Evolutionary conservation across 805 yeast species (phyloP).

Genomic region (Myxozyma geophila): DNA sequence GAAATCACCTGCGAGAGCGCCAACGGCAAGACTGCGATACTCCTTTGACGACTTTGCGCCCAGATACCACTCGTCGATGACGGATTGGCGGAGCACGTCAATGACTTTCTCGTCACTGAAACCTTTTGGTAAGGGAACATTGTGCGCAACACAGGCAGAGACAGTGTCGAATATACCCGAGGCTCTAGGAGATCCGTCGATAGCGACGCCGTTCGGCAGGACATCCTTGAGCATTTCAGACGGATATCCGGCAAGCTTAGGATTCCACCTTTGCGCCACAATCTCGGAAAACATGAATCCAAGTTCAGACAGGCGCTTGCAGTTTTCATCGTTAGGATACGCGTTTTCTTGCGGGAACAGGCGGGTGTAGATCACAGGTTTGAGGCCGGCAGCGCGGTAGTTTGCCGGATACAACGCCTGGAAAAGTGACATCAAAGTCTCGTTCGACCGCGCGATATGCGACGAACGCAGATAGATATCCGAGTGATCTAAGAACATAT

Average conservation of each 20-base stretch:
- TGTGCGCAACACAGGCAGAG: constrained; percentile 31
- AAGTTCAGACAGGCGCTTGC: constrained; percentile 34
- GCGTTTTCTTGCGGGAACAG: constrained; percentile 37
- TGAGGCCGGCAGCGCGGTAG: constrained; percentile 23
- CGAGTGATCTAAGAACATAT: constrained; percentile 20
- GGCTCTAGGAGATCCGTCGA: constrained; percentile 37
- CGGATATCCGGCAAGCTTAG: constrained; percentile 30
- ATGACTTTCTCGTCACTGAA: constrained; percentile 22
- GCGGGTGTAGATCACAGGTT: constrained; percentile 32
- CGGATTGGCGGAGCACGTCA: constrained; percentile 22
- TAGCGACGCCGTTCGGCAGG: constrained; percentile 34
- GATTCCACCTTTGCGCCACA: constrained; percentile 36
- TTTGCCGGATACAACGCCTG: constrained; percentile 34
- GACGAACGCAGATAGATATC: constrained; percentile 34
- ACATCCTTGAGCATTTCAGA: constrained; percentile 31
- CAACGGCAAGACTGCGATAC: constrained; percentile 35
- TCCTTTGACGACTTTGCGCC: constrained; percentile 33
- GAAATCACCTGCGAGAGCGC: constrained; percentile 37
- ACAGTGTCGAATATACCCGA: constrained; percentile 37
- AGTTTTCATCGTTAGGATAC: constrained; percentile 37
- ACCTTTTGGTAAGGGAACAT: constrained; percentile 26
- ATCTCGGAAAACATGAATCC: constrained; percentile 35
- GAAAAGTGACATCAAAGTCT: constrained; percentile 34
- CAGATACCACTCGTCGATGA: constrained; percentile 37
- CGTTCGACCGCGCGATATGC: constrained; percentile 35